Evolutionary conservation across 2,329 filamentous ascomycete species (phyloP).

Genomic region (Ophiostoma triangulosporum): DNA sequence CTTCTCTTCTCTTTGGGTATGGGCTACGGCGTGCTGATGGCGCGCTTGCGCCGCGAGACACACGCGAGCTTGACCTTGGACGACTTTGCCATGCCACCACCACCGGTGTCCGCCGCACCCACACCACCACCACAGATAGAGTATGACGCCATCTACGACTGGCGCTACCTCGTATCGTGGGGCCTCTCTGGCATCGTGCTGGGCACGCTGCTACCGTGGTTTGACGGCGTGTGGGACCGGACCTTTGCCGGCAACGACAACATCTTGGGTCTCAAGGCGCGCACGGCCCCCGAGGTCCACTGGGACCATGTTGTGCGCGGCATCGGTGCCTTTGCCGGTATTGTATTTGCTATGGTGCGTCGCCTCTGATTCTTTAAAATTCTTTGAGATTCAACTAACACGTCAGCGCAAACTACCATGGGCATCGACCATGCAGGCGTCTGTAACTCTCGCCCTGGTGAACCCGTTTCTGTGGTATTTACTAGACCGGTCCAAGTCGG

Average conservation of each 20-base stretch:
- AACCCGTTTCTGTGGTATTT: constrained; percentile 95
- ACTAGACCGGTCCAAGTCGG: constrained; percentile 77
- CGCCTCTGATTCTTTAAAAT: neutral
- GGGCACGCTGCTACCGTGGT: constrained; percentile 69
- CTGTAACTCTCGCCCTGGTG: constrained; percentile 72
- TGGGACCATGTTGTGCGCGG: constrained; percentile 56
- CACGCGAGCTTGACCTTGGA: constrained; percentile 23
- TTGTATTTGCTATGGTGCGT: constrained; percentile 63
- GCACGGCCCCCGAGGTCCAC: constrained; percentile 39
- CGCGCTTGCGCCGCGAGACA: constrained; percentile 56
- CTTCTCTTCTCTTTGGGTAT: constrained; percentile 69
- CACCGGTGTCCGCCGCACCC: neutral
- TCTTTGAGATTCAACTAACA: neutral
- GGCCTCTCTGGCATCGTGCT: constrained; percentile 64
- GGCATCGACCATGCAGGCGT: constrained; percentile 90
- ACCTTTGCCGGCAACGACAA: constrained; percentile 22
- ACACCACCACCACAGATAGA: constrained; percentile 23
- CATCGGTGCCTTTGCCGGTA: constrained; percentile 47
- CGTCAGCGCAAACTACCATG: constrained; percentile 73
- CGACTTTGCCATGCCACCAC: neutral
- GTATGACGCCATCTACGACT: constrained; percentile 26
- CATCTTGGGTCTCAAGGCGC: constrained; percentile 17
- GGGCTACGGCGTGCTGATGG: constrained; percentile 69
- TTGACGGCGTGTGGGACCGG: constrained; percentile 63
- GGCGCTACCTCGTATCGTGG: constrained; percentile 68